Evolutionary conservation across 768 basidiomycete genomes (phyloP).

Genomic region (Lentinula edodes): DNA sequence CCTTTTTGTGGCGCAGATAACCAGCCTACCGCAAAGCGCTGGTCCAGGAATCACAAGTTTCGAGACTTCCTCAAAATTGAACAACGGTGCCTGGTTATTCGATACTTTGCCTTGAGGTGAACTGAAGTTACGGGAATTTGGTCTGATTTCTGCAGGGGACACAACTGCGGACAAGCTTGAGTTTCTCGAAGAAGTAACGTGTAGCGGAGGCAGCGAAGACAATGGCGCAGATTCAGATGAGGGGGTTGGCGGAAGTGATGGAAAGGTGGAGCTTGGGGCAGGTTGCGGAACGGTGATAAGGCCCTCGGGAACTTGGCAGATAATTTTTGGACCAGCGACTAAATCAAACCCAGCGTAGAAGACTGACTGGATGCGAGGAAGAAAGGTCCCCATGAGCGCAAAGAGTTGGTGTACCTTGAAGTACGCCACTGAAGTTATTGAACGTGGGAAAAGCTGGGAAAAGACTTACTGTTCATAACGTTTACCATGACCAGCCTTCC

Average conservation of each 20-base stretch:
- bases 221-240: conserved; percentile 25
- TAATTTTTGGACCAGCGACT: conserved; percentile 79
- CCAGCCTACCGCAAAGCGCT: conserved; percentile 80
- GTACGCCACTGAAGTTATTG: neutral
- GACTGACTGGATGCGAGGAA: conserved; percentile 77
- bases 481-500: conserved; percentile 17
- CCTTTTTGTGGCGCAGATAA: conserved; percentile 75
- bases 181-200: conserved; percentile 35
- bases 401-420: conserved; percentile 9
- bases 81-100: conserved; percentile 42
- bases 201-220: conserved; percentile 13
- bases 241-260: conserved; percentile 35
- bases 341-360: conserved; percentile 95
- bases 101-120: conserved; percentile 45
- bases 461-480: conserved; percentile 17
- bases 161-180: conserved; percentile 44
- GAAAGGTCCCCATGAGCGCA: conserved; percentile 60
- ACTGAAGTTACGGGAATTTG: conserved; percentile 34
- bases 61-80: conserved; percentile 88
- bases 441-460: conserved; percentile 4
- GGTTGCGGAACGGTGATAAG: conserved; percentile 54
- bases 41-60: conserved; percentile 92
- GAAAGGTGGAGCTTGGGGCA: conserved; percentile 11
- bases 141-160: conserved; percentile 40
- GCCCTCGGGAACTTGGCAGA: conserved; percentile 92